Base-by-base conservation (phyloP, 192 early-diverging fungal species). In the Funneliformis geosporum region DNA sequence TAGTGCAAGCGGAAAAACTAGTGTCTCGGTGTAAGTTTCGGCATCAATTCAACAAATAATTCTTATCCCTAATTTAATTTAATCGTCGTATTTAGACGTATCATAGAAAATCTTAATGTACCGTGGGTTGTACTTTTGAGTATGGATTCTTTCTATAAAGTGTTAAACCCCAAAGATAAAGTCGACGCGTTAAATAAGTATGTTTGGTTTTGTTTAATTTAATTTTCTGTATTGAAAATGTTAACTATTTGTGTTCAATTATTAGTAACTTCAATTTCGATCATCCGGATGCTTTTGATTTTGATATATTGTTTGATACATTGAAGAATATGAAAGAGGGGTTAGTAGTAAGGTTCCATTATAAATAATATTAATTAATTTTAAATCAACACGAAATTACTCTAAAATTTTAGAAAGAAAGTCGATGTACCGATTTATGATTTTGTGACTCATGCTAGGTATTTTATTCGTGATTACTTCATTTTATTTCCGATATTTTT, bases 71-170 rank as follows among this genome's bases (percentile, higher is more conserved):
- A 7, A 44, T 80, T 10, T 18, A 70, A 71, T 16, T 69, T 78
- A 47, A 74, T 23, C n/a, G 8, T 60, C 66, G 5, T 66, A 59
- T 28, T 46, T 69, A 87, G 86, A 27, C 84, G 91, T 62, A 93
- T 95, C 71, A 87, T 92, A 64, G 91, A 93, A 75, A 90, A 87
- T 68, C 79, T 95, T 62, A 90, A 92, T 74, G 91, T 92, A 1
- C 93, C 92, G 27, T 95, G 93, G 95, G 95, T 97, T 1, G 93
- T 95, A 9, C 88, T 98, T 55, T 68, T 99, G 65, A 96, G 92
- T 75, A 99, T 98, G 96, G 97, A 99, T 83, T 96, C 95, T 11
- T 99, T 97, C 82, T 99, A 99, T 87, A 95, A 94, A 75, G 82
- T 87, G 23, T 88, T 99, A 81, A 92, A 88, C 21, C 88, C 89